phyloP scores from a whole-genome alignment of 2,329 filamentous ascomycete genomes.

The Lecanosticta acicola region DNA sequence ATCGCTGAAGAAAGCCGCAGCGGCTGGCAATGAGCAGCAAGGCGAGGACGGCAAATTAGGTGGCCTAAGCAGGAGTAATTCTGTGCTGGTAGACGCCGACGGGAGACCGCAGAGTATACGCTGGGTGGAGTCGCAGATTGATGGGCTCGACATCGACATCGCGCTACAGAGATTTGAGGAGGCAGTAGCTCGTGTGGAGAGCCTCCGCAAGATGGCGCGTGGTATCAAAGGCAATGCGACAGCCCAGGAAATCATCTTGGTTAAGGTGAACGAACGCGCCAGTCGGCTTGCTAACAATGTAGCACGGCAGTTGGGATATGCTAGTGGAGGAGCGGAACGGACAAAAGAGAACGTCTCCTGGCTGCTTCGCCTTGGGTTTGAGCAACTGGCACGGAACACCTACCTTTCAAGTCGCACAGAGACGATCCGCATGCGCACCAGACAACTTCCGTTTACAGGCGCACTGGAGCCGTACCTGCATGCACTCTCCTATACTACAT shows the following conservation, averaged over 20 bases:
- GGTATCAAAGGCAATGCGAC: constrained; percentile 78
- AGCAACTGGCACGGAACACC: constrained; percentile 79
- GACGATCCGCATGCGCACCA: constrained; percentile 73
- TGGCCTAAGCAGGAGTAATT: constrained; percentile 27
- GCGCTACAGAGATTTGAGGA: constrained; percentile 83
- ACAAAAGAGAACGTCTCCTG: constrained; percentile 78
- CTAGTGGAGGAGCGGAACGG: constrained; percentile 68
- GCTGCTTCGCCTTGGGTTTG: constrained; percentile 80
- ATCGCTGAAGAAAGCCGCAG: constrained; percentile 55
- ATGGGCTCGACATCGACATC: constrained; percentile 93
- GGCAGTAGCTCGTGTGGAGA: constrained; percentile 78
- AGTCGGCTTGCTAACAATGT: constrained; percentile 70
- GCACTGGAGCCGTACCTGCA: constrained; percentile 90
- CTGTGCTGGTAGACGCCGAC: constrained; percentile 86
- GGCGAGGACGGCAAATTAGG: constrained; percentile 15
- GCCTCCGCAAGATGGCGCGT: constrained; percentile 70
- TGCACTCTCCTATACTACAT: constrained; percentile 92
- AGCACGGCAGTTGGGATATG: constrained; percentile 70
- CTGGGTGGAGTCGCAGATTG: constrained; percentile 92
- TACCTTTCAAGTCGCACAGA: constrained; percentile 76
- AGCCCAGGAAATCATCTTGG: constrained; percentile 85
- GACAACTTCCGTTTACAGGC: constrained; percentile 92
- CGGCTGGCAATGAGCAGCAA: constrained; percentile 42
- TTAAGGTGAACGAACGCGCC: constrained; percentile 84
- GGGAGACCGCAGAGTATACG: constrained; percentile 93